Conservation (phyloP, 768 basidiomycete genomes). For the Russula vinacea region DNA sequence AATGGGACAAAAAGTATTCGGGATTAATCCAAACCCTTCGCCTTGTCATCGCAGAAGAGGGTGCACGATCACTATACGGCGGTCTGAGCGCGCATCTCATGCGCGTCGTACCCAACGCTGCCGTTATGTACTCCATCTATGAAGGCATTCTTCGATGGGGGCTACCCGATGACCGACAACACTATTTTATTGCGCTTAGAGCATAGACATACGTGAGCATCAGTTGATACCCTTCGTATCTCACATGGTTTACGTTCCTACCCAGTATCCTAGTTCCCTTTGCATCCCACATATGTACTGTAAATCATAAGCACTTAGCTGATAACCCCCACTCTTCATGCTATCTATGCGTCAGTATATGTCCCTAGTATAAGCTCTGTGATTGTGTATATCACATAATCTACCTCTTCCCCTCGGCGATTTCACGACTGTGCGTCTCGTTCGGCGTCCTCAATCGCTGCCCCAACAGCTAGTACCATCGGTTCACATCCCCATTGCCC, state of each 20-base stretch:
- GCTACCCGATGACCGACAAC: constrained; percentile 7
- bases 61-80: constrained; percentile 78
- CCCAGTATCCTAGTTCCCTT: background rate
- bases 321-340: constrained; percentile 17
- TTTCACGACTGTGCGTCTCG: background rate
- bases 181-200: constrained; percentile 14
- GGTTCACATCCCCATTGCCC: constrained; percentile 85
- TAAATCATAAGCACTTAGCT: background rate
- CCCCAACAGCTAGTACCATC: constrained; percentile 54
- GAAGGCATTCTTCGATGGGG: constrained; percentile 74
- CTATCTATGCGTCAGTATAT: constrained; percentile 6
- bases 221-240: background rate
- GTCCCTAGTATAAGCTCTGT: constrained; percentile 10
- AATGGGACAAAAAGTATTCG: constrained; percentile 80
- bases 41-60: constrained; percentile 87
- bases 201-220: constrained; percentile 13
- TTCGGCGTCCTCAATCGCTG: constrained; percentile 39
- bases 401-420: background rate
- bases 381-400: constrained; percentile 19
- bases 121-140: constrained; percentile 95
- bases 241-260: background rate
- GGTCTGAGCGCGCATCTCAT: constrained; percentile 93
- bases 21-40: constrained; percentile 82
- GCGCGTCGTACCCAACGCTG: constrained; percentile 96
- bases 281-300: constrained; percentile 18